A percentile compares a stretch with the other conserved stretches of the same genome.
Conservation (phyloP, 768 basidiomycete genomes). For the Hebeloma cylindrosporum region DNA sequence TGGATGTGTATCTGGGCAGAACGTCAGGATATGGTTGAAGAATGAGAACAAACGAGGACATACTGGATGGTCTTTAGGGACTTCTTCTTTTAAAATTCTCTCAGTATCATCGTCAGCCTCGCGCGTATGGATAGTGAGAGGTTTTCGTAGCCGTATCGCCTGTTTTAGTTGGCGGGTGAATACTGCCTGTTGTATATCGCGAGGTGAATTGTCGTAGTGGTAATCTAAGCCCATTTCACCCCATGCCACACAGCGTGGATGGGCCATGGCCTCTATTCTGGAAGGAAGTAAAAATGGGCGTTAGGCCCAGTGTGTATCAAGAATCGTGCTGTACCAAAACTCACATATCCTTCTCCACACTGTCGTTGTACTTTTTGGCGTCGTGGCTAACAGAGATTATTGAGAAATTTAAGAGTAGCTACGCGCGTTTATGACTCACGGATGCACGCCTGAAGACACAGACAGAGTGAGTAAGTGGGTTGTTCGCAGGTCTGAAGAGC, state of each 20-base stretch:
- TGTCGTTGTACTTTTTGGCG: conserved; percentile 64
- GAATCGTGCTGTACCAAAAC: no score
- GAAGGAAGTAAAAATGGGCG: background rate
- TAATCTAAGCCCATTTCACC: conserved; percentile 90
- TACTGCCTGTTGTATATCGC: conserved; percentile 62
- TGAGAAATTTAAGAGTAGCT: background rate
- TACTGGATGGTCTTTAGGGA: conserved; percentile 71
- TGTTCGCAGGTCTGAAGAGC: background rate
- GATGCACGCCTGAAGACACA: conserved; percentile 58
- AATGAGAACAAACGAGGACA: conserved; percentile 10
- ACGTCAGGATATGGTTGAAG: background rate
- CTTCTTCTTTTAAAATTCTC: conserved; percentile 70
- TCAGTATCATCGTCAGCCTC: conserved; percentile 86
- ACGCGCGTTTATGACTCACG: conserved; percentile 44
- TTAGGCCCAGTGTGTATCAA: no score
- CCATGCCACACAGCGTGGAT: conserved; percentile 84
- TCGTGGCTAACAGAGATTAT: conserved; percentile 51
- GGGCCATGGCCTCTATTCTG: conserved; percentile 73
- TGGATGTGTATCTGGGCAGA: conserved; percentile 75
- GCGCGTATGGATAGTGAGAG: conserved; percentile 83
- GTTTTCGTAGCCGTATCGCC: conserved; percentile 69
- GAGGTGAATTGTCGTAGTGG: conserved; percentile 78
- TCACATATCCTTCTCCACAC: conserved; percentile 67
- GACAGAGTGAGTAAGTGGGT: conserved; percentile 5
- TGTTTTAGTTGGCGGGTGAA: conserved; percentile 67